Percentiles rank a stretch among this genome's conserved stretches.
phyloP scores from a whole-genome alignment of 345 rosid species.

The Adansonia digitata region DNA sequence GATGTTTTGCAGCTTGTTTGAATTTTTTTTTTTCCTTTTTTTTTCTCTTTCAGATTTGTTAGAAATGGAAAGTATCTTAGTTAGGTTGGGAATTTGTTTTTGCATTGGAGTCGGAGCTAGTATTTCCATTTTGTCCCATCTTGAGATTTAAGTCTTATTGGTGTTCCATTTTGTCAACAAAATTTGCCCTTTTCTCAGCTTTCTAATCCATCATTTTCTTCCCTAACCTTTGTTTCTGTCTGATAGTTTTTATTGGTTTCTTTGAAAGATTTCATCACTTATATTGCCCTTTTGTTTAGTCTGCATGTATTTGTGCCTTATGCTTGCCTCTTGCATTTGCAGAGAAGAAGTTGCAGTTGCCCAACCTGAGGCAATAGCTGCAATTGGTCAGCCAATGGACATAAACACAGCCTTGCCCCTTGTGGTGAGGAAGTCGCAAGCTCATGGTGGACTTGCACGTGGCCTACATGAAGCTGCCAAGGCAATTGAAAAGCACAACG shows the following conservation, averaged over 20 bases:
- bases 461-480: constrained; percentile 73
- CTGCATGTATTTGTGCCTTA: neutral
- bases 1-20: neutral
- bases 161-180: too few species aligned
- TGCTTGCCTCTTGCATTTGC: constrained; percentile 14
- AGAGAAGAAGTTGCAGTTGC: constrained; percentile 60
- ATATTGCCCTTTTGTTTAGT: neutral
- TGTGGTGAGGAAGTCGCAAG: constrained; percentile 58
- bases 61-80: neutral
- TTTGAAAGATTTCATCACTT: neutral
- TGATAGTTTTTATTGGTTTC: neutral
- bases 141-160: too few species aligned
- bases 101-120: neutral
- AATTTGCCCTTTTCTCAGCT: neutral
- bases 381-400: constrained; percentile 55
- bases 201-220: neutral
- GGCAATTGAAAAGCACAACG: constrained; percentile 68
- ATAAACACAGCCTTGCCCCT: constrained; percentile 64
- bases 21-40: neutral
- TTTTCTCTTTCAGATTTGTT: neutral
- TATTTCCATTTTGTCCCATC: neutral
- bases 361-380: constrained; percentile 29
- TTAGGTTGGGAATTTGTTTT: neutral
- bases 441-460: constrained; percentile 61
- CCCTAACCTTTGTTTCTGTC: neutral